Evolutionary conservation across 345 rosid species (phyloP).

Genomic region (Camelina sativa): DNA sequence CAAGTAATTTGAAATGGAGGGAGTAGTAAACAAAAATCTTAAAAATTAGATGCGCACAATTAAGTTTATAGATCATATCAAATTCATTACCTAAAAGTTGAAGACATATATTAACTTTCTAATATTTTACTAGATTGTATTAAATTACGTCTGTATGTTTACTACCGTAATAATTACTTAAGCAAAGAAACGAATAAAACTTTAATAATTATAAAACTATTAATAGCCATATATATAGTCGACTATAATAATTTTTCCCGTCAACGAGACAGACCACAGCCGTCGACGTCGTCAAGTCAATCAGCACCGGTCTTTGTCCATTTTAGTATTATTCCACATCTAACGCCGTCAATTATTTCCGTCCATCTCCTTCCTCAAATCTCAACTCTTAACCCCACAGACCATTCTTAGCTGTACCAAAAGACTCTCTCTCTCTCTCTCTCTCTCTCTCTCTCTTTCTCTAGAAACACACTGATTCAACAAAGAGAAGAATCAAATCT

Average conservation of each 20-base stretch:
- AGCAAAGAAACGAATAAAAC: no score
- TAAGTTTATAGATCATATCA: no score
- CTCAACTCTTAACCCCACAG: slow-evolving; percentile 21
- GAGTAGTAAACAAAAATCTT: no score
- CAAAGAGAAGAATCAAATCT: slow-evolving; percentile 15
- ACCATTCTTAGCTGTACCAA: slow-evolving; percentile 45
- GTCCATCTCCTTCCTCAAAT: slow-evolving; percentile 34
- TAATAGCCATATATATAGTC: not conserved
- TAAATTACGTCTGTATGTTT: no score
- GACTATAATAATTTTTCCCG: not conserved
- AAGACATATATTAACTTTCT: no score
- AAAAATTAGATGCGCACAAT: no score
- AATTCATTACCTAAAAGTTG: no score
- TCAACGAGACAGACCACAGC: slow-evolving; percentile 18
- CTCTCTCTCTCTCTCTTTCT: slow-evolving; percentile 30
- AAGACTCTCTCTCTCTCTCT: slow-evolving; percentile 31
- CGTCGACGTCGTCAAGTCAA: slow-evolving; percentile 28
- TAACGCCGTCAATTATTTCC: slow-evolving; percentile 43
- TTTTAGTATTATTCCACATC: not conserved
- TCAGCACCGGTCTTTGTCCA: not conserved
- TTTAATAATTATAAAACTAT: no score
- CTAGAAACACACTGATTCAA: slow-evolving; percentile 20
- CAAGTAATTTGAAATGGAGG: no score
- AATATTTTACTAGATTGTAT: no score
- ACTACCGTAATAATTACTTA: no score